Base-by-base conservation (phyloP, 495 filamentous ascomycete genomes). In the Hapsidospora chrysogenum region DNA sequence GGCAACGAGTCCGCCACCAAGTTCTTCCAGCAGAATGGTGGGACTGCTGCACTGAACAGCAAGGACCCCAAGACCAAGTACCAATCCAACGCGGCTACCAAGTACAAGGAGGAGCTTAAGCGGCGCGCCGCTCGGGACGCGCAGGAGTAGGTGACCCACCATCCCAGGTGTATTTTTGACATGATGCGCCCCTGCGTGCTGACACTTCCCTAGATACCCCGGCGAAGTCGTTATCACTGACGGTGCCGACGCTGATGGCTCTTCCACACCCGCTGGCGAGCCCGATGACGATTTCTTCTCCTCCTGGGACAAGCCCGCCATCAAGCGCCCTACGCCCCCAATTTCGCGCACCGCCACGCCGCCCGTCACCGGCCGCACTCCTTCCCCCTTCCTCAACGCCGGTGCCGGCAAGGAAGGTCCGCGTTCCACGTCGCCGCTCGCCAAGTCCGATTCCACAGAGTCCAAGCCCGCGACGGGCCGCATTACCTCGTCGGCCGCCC, bases 1-100 rank as follows among this genome's bases (percentile, higher is more conserved):
- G 89, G 89, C 38, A 97, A 97, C 52, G 89, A 96, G 57, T 93
- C 85, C 20, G 92, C 89, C 17, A 96, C 85, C 34, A 94, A 93
- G 56, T 97, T 81, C 60, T 96, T 95, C 64, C 85, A 94, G 57
- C 75, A 79, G 37, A 84, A 97, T 52, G 87, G 92, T 37, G 92
- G 87, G 25, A 84, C 83, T 21, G 87, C 86, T 32, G 86, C 85
- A 26, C 68, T 97, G 41, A 80, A 83, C 31, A 93, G 83, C 68
- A 96, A 94, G 60, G 92, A 97, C 49, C 70, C 74, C 17, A 96
- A 92, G 58, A 82, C 80, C 30, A 97, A 97, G 60, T 97, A 96
- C 53, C 82, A 75, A n/a, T 92, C 79, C 20, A 78, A 70, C 49
- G 74, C 78, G 10, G 92, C 87, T 4, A 79, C 74, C 35, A 95